Evolutionary conservation across 768 basidiomycete species (phyloP).

Genomic region (Phylloporus arenicola): DNA sequence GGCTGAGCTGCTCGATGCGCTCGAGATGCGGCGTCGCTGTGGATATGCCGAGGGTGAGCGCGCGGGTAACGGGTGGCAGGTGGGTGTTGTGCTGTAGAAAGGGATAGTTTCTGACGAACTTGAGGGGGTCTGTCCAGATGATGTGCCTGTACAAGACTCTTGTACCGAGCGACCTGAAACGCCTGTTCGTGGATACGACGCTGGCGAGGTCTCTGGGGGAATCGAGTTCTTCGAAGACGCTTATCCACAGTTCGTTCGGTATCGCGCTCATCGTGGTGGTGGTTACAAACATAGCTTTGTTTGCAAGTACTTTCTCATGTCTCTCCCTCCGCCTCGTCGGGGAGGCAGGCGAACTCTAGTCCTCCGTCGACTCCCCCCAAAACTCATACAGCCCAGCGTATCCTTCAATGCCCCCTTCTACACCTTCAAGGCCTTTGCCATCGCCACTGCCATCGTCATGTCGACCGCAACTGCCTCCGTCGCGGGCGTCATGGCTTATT

Average conservation of each 20-base stretch:
- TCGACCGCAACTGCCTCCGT: conserved; percentile 41
- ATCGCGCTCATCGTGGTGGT: conserved; percentile 18
- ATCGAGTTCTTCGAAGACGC: conserved; percentile 33
- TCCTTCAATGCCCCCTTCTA: conserved; percentile 47
- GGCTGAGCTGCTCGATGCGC: conserved; percentile 27
- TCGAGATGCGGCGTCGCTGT: conserved; percentile 11
- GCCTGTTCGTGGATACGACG: conserved; percentile 28
- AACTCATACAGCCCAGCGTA: background rate
- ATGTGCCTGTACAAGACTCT: conserved; percentile 32
- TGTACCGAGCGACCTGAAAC: conserved; percentile 27
- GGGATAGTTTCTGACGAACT: conserved; percentile 20
- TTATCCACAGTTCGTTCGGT: conserved; percentile 37
- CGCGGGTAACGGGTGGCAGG: conserved; percentile 13
- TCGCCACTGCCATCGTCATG: conserved; percentile 58
- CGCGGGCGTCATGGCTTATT: conserved; percentile 44
- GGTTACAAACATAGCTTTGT: background rate
- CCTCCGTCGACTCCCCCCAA: background rate
- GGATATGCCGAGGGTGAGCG: conserved; percentile 27
- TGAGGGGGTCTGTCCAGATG: conserved; percentile 30
- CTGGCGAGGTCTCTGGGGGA: conserved; percentile 26
- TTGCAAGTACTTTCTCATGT: background rate
- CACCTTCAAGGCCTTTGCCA: conserved; percentile 56
- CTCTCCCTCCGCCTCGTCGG: background rate
- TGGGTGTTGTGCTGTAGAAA: conserved; percentile 9
- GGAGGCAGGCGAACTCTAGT: background rate